phyloP scores from a whole-genome alignment of 83 land plant genomes.

The Diphasiastrum complanatum region DNA sequence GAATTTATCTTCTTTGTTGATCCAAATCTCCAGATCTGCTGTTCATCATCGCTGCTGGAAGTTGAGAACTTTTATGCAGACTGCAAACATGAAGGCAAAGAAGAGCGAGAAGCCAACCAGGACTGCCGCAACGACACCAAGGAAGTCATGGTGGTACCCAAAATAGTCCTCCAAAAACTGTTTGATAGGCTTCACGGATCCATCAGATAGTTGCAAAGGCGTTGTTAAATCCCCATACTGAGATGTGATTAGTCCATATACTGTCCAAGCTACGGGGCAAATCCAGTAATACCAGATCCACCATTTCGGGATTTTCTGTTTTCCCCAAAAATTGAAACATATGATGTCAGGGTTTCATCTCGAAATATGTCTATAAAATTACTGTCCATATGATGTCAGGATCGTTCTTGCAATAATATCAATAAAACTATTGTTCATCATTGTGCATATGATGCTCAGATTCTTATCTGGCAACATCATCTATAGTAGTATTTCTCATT shows the following conservation, averaged over 20 bases:
- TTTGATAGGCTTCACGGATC: conserved; percentile 10
- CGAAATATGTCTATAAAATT: background rate
- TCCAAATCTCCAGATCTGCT: too few relatives aligned
- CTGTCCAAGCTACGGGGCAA: conserved; percentile 43
- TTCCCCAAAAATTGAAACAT: background rate
- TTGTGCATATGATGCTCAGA: too few relatives aligned
- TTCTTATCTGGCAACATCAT: background rate
- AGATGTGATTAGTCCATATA: conserved; percentile 46
- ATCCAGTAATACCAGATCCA: conserved; percentile 59
- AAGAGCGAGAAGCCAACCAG: conserved; percentile 5
- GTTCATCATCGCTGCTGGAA: conserved; percentile 31
- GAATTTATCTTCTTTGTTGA: too few relatives aligned
- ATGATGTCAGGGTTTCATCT: background rate
- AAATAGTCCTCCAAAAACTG: conserved; percentile 22
- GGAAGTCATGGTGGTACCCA: conserved; percentile 23
- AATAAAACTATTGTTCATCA: too few relatives aligned
- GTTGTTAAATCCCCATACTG: conserved; percentile 55
- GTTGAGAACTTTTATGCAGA: conserved; percentile 24
- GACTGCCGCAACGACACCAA: conserved; percentile 14
- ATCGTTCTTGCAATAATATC: too few relatives aligned
- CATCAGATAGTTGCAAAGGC: too few relatives aligned
- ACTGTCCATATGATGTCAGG: background rate
- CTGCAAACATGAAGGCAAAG: conserved; percentile 7
- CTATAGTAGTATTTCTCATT: background rate
- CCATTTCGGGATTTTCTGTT: conserved; percentile 63